Percentiles rank a stretch among this genome's conserved stretches.
phyloP scores from a whole-genome alignment of 805 yeast genomes.

The Sungouiozyma intestinalis region DNA sequence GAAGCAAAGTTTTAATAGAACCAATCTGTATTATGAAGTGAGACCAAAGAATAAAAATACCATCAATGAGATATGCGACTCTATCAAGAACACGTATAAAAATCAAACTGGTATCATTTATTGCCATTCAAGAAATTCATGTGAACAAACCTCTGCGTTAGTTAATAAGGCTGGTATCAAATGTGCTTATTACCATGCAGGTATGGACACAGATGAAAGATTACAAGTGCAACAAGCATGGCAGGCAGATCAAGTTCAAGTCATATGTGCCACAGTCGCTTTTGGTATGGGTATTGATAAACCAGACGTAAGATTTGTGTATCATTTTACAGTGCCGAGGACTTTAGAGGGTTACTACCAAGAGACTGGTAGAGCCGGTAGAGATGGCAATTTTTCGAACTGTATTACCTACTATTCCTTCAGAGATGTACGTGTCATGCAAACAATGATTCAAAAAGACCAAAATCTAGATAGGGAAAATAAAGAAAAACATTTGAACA shows the following conservation, averaged over 20 bases:
- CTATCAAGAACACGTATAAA: conserved; percentile 41
- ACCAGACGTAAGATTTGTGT: conserved; percentile 87
- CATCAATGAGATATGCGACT: conserved; percentile 49
- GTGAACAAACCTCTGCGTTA: conserved; percentile 71
- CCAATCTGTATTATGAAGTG: conserved; percentile 74
- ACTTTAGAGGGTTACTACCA: conserved; percentile 95
- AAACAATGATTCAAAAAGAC: conserved; percentile 70
- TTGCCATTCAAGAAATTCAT: conserved; percentile 81
- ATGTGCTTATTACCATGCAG: conserved; percentile 85
- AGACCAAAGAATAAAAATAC: conserved; percentile 48
- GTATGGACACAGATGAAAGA: conserved; percentile 74
- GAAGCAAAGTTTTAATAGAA: conserved; percentile 88
- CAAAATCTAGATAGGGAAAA: conserved; percentile 52
- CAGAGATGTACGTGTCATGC: conserved; percentile 69
- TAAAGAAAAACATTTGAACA: conserved; percentile 67
- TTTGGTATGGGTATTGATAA: conserved; percentile 99
- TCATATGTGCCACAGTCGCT: conserved; percentile 95
- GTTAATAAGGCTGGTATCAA: conserved; percentile 50
- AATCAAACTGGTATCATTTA: conserved; percentile 80
- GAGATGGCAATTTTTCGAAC: conserved; percentile 79
- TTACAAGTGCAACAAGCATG: conserved; percentile 60
- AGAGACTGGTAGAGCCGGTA: conserved; percentile 97
- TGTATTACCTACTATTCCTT: conserved; percentile 78
- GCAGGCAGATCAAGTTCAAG: conserved; percentile 64
- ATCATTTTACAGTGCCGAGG: conserved; percentile 81